Percentiles rank a stretch among this genome's conserved stretches.
Evolutionary conservation across 148 eudicot genomes (phyloP).

Genomic region (Rhododendron simsii): DNA sequence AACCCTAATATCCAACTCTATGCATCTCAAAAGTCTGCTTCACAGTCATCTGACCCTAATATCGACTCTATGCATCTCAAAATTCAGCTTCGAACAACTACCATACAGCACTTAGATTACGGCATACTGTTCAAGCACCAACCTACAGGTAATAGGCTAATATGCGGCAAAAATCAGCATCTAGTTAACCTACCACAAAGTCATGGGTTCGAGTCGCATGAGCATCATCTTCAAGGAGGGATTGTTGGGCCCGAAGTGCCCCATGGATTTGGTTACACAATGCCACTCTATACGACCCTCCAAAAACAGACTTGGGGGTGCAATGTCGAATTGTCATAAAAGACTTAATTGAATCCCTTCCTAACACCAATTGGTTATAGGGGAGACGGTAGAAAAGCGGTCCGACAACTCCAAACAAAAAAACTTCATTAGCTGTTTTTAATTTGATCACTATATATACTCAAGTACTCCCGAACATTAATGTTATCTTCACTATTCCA

Average conservation of each 20-base stretch:
- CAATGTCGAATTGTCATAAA: not conserved
- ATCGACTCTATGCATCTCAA: not conserved
- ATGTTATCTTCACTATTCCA: not conserved
- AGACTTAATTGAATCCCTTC: not conserved
- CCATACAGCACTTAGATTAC: not conserved
- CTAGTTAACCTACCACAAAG: not conserved
- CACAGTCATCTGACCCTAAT: not conserved
- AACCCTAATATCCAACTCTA: not conserved
- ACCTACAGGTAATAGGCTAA: not conserved
- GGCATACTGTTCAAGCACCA: not conserved
- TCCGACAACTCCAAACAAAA: not conserved
- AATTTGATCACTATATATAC: not conserved
- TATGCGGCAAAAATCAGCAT: not conserved
- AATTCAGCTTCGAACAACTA: not conserved
- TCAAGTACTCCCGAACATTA: not conserved
- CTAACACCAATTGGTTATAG: no score
- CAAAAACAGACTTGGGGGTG: not conserved
- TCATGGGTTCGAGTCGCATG: not conserved
- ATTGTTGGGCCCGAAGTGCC: no score
- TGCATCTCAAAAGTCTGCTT: not conserved
- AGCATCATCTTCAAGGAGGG: no score
- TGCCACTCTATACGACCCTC: no score
- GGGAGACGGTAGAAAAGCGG: no score
- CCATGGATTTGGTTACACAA: no score
- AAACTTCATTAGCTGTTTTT: not conserved